Base-by-base conservation (phyloP, 1,139 yeast genomes). In the Casaregolazyma lundiana region DNA sequence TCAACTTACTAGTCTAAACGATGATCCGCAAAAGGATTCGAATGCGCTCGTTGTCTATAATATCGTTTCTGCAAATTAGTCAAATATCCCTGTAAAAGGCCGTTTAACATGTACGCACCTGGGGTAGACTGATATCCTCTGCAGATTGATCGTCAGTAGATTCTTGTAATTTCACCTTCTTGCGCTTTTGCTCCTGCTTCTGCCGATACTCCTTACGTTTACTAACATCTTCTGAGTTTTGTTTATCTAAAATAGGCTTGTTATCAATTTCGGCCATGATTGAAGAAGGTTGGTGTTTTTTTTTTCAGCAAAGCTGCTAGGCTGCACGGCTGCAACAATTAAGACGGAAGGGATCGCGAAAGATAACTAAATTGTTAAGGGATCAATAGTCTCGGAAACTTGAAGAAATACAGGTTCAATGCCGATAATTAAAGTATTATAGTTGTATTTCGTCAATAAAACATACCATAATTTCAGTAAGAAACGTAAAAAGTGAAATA, bases 1-100 rank as follows among this genome's bases (percentile, higher is more conserved):
- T 9, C 5, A 38, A 53, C 62, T 42, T 53, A 61, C 65, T 92
- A 92, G 53, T 87, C 96, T 45, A 94, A 72, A 58, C 83, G 79
- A 66, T 92, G 98, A 66, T 92, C 99, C 16, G 96, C 86, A 60
- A 92, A 92, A 20, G 98, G 98, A 62, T 92, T 92, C 2, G 97
- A 89, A 63, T 92, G 99, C 1, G 98, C 98, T 65, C 99, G 73
- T 68, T 92, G 99, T 64, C 99, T 78, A 65, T 92, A 94, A 65
- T 77, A 92, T 58, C 92, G 77, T 66, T 94, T 94, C 67, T 85
- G 75, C n/a, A 36, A 26, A 46, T 59, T 82, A 78, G 66, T 89
- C 17, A 95, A 84, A 59, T 89, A 88, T 29, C 97, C 96, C 96
- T 87, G 63, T 89, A 97, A 2, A 97, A 96, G 63, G 96, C 72